Evolutionary conservation across 1,284 basidiomycete genomes (phyloP).

Genomic region (Clitocybe nebularis): DNA sequence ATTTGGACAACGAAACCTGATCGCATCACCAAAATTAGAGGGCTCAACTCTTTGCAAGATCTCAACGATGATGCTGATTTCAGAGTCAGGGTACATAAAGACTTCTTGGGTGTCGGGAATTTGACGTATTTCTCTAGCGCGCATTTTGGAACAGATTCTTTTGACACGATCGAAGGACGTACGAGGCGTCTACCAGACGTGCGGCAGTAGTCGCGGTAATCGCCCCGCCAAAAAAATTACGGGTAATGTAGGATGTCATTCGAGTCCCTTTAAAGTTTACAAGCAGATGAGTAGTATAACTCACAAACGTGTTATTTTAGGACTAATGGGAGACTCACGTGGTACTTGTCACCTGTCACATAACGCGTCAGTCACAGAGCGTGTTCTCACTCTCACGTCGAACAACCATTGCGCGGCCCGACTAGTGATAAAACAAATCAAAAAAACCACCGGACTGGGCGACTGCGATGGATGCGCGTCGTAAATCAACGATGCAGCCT

Average conservation of each 20-base stretch:
- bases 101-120: constrained; percentile 98
- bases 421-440: too few relatives aligned
- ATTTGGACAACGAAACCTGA: too few relatives aligned
- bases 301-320: too few relatives aligned
- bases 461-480: constrained; percentile 37
- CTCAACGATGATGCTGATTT: constrained; percentile 83
- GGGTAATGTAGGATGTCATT: constrained; percentile 18
- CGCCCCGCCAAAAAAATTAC: constrained; percentile 74
- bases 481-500: constrained; percentile 59
- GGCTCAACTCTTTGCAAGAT: constrained; percentile 74
- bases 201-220: constrained; percentile 63
- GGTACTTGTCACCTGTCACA: constrained; percentile 9
- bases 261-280: background rate
- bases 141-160: background rate
- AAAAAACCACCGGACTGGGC: too few relatives aligned
- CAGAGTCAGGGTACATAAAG: constrained; percentile 69
- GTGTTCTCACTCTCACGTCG: background rate
- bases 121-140: constrained; percentile 79
- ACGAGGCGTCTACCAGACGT: constrained; percentile 84
- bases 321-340: too few relatives aligned
- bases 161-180: constrained; percentile 29
- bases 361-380: constrained; percentile 27
- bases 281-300: background rate
- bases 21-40: constrained; percentile 55
- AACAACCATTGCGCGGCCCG: background rate